These are phyloP conservation scores for Hamamelis virginiana DNA, from an alignment of 164 flowering plant genomes.

Conservation along the genomic window DNA sequence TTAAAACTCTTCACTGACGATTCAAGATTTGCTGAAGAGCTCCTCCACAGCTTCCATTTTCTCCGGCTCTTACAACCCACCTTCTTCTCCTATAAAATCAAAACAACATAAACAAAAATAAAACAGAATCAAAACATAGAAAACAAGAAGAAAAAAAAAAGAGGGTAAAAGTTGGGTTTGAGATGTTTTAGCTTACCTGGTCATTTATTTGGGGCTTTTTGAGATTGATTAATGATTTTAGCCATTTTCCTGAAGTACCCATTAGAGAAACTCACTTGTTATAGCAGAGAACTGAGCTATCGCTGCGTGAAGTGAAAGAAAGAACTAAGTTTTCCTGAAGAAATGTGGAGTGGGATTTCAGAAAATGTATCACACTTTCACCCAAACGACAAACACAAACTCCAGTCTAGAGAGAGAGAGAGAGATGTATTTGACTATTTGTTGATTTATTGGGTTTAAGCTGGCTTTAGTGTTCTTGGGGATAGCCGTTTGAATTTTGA, in stretches of 20 bases:
- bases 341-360: not conserved
- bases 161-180: not conserved
- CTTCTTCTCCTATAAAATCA: slow-evolving; percentile 38
- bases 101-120: not conserved
- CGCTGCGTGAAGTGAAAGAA: not conserved
- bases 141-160: not conserved
- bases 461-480: not conserved
- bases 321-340: not conserved
- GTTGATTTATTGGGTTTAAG: not conserved
- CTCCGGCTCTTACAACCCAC: slow-evolving; percentile 31
- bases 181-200: slow-evolving; percentile 34
- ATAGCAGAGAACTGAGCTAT: no score
- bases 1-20: slow-evolving; percentile 29
- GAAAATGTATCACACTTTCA: not conserved
- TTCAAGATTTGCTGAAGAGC: slow-evolving; percentile 42
- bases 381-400: not conserved
- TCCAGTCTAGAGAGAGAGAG: not conserved
- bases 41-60: slow-evolving; percentile 76
- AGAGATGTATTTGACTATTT: not conserved
- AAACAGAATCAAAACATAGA: not conserved
- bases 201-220: slow-evolving; percentile 49
- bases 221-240: slow-evolving; percentile 58
- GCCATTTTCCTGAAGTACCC: slow-evolving; percentile 91
- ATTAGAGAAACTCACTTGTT: slow-evolving; percentile 23
- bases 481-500: slow-evolving; percentile 25